Percentiles rank a stretch among this genome's conserved stretches.
Conservation (phyloP, 2,329 filamentous ascomycete species). For the Ascosphaera pollenicola region DNA sequence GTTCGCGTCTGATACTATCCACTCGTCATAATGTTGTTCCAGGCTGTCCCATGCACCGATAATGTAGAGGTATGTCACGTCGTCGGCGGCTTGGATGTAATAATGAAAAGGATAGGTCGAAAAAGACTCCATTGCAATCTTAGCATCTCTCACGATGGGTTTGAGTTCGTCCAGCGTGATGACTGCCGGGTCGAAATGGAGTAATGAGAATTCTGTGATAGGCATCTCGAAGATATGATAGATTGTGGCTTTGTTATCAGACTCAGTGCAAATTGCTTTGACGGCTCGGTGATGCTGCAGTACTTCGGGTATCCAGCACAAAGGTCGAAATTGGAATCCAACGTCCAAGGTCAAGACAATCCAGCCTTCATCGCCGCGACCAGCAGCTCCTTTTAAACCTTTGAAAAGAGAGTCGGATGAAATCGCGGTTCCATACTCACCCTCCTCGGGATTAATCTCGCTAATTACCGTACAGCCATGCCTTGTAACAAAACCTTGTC, state of each 20-base stretch:
- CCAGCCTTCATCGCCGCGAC: background rate
- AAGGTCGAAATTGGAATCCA: background rate
- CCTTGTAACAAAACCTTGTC: background rate
- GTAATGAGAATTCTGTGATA: conserved; percentile 25
- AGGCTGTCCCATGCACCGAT: conserved; percentile 25
- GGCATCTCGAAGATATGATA: conserved; percentile 10
- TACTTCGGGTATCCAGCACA: too few species aligned
- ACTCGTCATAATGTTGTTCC: conserved; percentile 19
- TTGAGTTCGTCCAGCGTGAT: conserved; percentile 8
- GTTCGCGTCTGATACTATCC: conserved; percentile 22
- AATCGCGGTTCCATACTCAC: background rate
- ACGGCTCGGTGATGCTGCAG: too few species aligned
- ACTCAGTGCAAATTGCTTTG: too few species aligned
- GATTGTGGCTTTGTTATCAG: background rate
- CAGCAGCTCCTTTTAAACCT: background rate
- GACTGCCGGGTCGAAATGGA: conserved; percentile 14
- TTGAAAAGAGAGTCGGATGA: background rate
- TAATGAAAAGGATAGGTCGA: conserved; percentile 17
- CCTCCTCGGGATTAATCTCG: background rate
- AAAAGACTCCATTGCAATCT: conserved; percentile 15
- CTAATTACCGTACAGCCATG: background rate
- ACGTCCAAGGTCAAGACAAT: background rate
- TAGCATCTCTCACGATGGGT: conserved; percentile 15
- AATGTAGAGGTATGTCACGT: conserved; percentile 21
- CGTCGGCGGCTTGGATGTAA: conserved; percentile 20